Evolutionary conservation across 2,329 filamentous ascomycete species (phyloP).

Genomic region (Periglandula ipomoeae): DNA sequence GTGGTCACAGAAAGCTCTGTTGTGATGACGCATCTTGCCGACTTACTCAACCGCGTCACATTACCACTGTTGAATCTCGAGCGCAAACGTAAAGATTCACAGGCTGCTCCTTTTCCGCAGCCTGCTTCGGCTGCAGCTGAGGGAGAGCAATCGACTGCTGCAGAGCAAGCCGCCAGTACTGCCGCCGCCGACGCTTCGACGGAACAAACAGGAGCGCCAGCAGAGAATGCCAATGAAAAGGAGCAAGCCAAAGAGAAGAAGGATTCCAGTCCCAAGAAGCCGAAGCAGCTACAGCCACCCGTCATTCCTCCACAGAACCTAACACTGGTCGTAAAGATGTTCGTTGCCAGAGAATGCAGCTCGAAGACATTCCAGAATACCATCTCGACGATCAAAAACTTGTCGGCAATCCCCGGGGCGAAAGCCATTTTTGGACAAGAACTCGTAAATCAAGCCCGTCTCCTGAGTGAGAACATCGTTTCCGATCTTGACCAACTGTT

Average conservation of each 20-base stretch:
- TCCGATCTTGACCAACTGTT: conserved; percentile 76
- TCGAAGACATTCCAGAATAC: conserved; percentile 98
- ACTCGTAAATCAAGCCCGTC: conserved; percentile 77
- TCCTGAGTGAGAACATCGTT: conserved; percentile 76
- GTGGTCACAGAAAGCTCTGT: conserved; percentile 94
- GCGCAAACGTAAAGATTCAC: conserved; percentile 40
- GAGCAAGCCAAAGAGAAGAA: conserved; percentile 30
- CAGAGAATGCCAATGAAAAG: conserved; percentile 17
- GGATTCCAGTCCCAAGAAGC: conserved; percentile 35
- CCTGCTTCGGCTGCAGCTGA: conserved; percentile 15
- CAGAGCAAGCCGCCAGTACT: conserved; percentile 10
- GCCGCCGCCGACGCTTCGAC: conserved; percentile 14
- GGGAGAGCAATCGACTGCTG: conserved; percentile 21
- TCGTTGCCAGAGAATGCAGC: conserved; percentile 91
- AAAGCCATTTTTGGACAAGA: conserved; percentile 90
- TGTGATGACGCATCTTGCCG: conserved; percentile 90
- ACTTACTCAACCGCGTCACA: conserved; percentile 80
- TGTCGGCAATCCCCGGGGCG: conserved; percentile 84
- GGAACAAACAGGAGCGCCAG: conserved; percentile 16
- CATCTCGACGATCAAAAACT: conserved; percentile 95
- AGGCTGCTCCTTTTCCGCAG: too few relatives aligned
- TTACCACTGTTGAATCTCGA: conserved; percentile 73
- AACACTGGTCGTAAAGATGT: conserved; percentile 89
- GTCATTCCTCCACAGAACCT: conserved; percentile 83
- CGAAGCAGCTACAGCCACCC: conserved; percentile 63